Evolutionary conservation across 2,329 filamentous ascomycete species (phyloP).

Genomic region (Lasiodiplodia citricola): DNA sequence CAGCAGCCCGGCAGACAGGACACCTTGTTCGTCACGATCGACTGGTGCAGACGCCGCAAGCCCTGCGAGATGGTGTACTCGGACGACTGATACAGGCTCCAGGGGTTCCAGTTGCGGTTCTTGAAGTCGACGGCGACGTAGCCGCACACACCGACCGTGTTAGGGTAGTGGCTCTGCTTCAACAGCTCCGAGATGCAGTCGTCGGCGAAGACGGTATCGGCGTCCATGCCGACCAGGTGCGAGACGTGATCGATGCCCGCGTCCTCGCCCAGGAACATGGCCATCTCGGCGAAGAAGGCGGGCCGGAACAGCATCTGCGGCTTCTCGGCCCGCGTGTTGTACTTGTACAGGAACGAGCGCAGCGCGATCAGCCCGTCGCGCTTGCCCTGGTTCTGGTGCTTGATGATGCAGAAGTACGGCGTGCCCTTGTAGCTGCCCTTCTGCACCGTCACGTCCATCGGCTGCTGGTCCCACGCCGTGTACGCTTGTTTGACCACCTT

Average conservation of each 20-base stretch:
- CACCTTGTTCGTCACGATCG: constrained; percentile 56
- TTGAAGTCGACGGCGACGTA: constrained; percentile 57
- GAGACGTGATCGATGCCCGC: constrained; percentile 24
- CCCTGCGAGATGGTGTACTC: constrained; percentile 45
- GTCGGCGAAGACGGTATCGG: constrained; percentile 54
- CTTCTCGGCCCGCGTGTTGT: constrained; percentile 49
- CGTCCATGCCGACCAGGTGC: constrained; percentile 33
- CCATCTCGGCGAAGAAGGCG: constrained; percentile 29
- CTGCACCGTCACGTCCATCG: constrained; percentile 37
- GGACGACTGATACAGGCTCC: constrained; percentile 52
- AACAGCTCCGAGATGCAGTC: constrained; percentile 54
- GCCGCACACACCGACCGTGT: constrained; percentile 56
- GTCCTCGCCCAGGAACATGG: constrained; percentile 26
- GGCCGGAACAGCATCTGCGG: constrained; percentile 27
- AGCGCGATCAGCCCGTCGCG: constrained; percentile 57
- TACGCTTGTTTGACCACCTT: constrained; percentile 37
- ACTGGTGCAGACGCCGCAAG: constrained; percentile 57
- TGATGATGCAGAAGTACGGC: constrained; percentile 56
- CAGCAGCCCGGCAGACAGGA: constrained; percentile 58
- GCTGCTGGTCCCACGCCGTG: constrained; percentile 52
- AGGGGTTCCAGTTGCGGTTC: constrained; percentile 48
- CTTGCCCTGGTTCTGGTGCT: constrained; percentile 58
- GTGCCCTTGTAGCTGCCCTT: constrained; percentile 54
- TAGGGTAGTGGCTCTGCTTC: constrained; percentile 45
- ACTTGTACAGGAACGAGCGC: constrained; percentile 57